Base-by-base conservation (phyloP, 352 stramenopile genomes). In the Globisporangium viniferum region DNA sequence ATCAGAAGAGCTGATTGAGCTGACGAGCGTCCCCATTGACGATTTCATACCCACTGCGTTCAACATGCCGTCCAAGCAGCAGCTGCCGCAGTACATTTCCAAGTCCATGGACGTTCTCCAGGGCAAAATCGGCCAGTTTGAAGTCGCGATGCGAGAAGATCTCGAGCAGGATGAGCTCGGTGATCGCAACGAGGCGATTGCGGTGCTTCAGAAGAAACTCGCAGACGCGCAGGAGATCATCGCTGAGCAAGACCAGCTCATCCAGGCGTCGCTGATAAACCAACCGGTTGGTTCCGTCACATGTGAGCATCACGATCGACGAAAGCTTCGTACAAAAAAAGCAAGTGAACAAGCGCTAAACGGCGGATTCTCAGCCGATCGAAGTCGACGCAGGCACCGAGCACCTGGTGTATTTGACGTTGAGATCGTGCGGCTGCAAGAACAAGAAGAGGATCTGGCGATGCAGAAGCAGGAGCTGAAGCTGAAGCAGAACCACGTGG, bases 41-140 rank as follows among this genome's bases (percentile, higher is more conserved):
- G 76, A 88, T 29, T 92, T 92, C 61, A 80, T 73, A 12, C 84
- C 84, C 0, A 85, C 73, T 9, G 80, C 81, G 46, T 82, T 91
- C n/a, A 82, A 82, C 35, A 81, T 92, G 66, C 79, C 82, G 10
- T 81, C 85, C 3, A 91, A 91, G 57, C 66, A 83, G 66, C 78
- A 78, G 7, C 76, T 93, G 2, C 71, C 85, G 0, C 59, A 79
- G 35, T 86, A 77, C 67, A 86, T 92, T 53, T 71, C 77, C 1
- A 59, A 71, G 12, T 86, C 81, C 0, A 85, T 91, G 67, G 66
- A 84, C 27, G 66, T 67, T 44, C 67, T 93, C 18, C 66, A 73
- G 0, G 59, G 68, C n/a, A 86, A 86, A 59, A 64, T 93, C 41
- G 76, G 74, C 39, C 69, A 82, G 20, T 84, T 93, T 44, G 79